Percentiles rank a stretch among this genome's conserved stretches.
phyloP scores from a whole-genome alignment of 106 monocot species.

The Platanthera zijinensis region DNA sequence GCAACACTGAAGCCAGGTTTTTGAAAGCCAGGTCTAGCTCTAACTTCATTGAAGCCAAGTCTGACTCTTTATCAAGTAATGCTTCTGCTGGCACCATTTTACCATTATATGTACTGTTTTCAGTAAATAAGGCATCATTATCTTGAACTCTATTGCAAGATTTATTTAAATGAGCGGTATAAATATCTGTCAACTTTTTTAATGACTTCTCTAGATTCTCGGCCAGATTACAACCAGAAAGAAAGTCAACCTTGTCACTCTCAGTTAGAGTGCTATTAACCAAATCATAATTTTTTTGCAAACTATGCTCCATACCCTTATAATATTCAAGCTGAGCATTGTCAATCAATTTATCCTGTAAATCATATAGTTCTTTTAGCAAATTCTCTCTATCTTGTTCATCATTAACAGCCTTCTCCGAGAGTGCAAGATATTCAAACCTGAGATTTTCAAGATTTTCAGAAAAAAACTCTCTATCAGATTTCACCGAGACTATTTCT shows the following conservation, averaged over 20 bases:
- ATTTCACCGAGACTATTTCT: slow-evolving; percentile 44
- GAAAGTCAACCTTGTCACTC: slow-evolving; percentile 11
- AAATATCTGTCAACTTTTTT: slow-evolving; percentile 47
- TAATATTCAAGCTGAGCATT: slow-evolving; percentile 19
- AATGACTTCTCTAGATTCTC: slow-evolving; percentile 44
- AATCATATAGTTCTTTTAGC: slow-evolving; percentile 41
- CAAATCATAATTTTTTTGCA: slow-evolving; percentile 40
- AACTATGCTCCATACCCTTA: slow-evolving; percentile 29
- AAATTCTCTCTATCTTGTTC: slow-evolving; percentile 55
- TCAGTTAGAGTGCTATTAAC: slow-evolving; percentile 37
- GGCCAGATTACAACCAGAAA: slow-evolving; percentile 16
- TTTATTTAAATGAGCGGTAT: slow-evolving; percentile 21
- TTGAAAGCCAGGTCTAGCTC: slow-evolving; percentile 31
- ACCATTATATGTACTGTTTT: slow-evolving; percentile 20
- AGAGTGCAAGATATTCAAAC: slow-evolving; percentile 45
- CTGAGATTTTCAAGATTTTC: slow-evolving; percentile 62
- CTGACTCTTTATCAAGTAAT: slow-evolving; percentile 25
- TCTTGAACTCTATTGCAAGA: slow-evolving; percentile 10
- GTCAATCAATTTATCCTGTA: slow-evolving; percentile 46
- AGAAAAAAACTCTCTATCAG: slow-evolving; percentile 61
- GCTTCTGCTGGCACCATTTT: slow-evolving; percentile 15
- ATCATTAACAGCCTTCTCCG: slow-evolving; percentile 53
- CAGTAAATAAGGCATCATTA: slow-evolving; percentile 10
- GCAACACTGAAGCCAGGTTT: slow-evolving; percentile 28
- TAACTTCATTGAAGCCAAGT: slow-evolving; percentile 26